Conservation (phyloP, 2,329 filamentous ascomycete genomes). For the Penicillium sp. region DNA sequence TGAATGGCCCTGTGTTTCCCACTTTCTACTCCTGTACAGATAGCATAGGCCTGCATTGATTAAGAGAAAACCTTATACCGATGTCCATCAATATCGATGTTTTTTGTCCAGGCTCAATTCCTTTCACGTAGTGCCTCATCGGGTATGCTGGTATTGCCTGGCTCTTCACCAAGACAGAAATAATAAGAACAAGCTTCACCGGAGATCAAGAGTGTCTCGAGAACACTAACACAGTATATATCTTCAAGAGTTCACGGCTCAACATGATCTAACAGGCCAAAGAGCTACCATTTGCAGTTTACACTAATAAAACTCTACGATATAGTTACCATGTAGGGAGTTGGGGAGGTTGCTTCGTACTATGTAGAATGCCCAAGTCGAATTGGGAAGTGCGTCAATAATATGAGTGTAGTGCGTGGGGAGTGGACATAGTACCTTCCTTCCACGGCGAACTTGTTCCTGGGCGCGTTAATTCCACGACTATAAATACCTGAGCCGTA, state of each 20-base stretch:
- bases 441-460: too few species aligned
- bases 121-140: not conserved
- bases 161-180: not conserved
- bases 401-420: not conserved
- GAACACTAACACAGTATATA: not conserved
- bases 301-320: not conserved
- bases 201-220: not conserved
- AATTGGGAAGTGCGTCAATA: not conserved
- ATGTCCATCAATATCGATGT: conserved; percentile 4
- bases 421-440: not conserved
- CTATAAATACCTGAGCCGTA: not conserved
- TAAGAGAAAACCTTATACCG: conserved; percentile 11
- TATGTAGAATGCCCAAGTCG: not conserved
- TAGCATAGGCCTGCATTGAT: conserved; percentile 25
- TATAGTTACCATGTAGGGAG: not conserved
- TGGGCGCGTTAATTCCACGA: not conserved
- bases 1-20: conserved; percentile 19
- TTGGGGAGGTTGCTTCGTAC: not conserved
- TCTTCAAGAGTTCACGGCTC: not conserved
- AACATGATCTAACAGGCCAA: not conserved
- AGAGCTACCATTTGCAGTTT: not conserved
- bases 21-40: conserved; percentile 22
- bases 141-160: not conserved
- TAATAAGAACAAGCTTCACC: not conserved
- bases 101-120: not conserved